A percentile compares a stretch with the other conserved stretches of the same genome.
Evolutionary conservation across 139 green algal genomes (phyloP).

Genomic region (Monoraphidium neglectum): DNA sequence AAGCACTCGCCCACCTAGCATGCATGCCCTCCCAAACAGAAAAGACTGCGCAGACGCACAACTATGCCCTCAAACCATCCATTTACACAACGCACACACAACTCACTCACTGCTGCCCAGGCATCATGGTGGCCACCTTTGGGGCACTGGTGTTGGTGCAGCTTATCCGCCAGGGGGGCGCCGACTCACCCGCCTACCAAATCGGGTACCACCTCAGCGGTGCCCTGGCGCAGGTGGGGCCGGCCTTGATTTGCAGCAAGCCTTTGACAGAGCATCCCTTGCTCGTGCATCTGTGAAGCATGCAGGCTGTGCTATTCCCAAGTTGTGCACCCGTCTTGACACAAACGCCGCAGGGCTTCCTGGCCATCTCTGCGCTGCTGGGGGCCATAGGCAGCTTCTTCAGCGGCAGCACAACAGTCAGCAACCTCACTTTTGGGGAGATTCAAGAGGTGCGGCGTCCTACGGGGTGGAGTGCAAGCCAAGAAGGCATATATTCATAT

Average conservation of each 20-base stretch:
- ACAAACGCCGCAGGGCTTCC: conserved; percentile 37
- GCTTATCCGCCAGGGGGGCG: conserved; percentile 30
- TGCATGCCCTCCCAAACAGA: too few species aligned
- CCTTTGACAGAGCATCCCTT: too few species aligned
- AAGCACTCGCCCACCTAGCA: too few species aligned
- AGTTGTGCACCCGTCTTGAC: too few species aligned
- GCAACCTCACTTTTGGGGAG: conserved; percentile 50
- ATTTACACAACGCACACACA: neutral
- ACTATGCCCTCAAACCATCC: conserved; percentile 10
- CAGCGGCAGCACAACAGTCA: conserved; percentile 34
- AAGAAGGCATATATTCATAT: too few species aligned
- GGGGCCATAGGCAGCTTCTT: conserved; percentile 47
- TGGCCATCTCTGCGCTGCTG: conserved; percentile 35
- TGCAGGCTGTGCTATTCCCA: too few species aligned
- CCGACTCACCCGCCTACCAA: conserved; percentile 36
- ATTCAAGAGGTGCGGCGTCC: conserved; percentile 39
- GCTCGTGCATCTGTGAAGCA: too few species aligned
- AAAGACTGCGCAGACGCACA: too few species aligned
- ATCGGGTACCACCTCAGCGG: conserved; percentile 39
- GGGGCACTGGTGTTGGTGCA: conserved; percentile 37
- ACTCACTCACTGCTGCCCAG: conserved; percentile 2
- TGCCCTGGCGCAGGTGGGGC: too few species aligned
- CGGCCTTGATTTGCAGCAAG: too few species aligned
- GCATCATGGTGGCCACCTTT: conserved; percentile 22
- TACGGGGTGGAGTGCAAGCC: neutral